Base-by-base conservation (phyloP, 1,284 basidiomycete genomes). In the Tilletiopsis washingtonensis region DNA sequence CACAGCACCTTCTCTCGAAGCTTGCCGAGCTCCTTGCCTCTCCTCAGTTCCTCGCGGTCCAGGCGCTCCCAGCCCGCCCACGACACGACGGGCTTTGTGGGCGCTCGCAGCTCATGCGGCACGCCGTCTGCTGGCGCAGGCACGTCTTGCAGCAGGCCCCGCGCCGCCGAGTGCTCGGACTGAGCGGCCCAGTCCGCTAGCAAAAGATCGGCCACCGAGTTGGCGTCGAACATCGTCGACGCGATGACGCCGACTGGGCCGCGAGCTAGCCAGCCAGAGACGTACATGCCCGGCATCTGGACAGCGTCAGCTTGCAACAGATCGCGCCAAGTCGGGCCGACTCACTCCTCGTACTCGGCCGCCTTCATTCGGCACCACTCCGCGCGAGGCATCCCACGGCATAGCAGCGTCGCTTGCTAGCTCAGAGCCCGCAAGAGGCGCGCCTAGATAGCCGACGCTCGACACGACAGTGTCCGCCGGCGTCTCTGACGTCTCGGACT, bases 221-320 rank as follows among this genome's bases (percentile, higher is more conserved):
- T 91, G 15, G 93, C 88, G 72, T 96, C 82, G 74, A 89, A 82
- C 90, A 98, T 91, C 21, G 94, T 97, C 15, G 84, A 80, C 0
- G 89, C 91, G 41, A 98, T 81, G 12, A 98, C 91, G 4, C 94
- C 93, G 40, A 83, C 84, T 0, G 93, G 91, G 20, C 93, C 94
- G 11, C 82, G 82, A 0, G 90, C 86, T 0, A 89, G 84, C 94
- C 94, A 98, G 2, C 93, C 93, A 1, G 88, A 85, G 1, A 88
- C 85, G 70, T 96, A 97, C n/a, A 89, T 78, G 34, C 84, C 84
- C 23, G 78, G 78, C 2, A 80, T 57, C 68, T 45, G 4, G 25
- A 19, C 11, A 47, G n/a, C 43, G 43, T n/a, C 40, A 41, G 14
- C 24, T 41, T 12, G n/a, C 41, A 19, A 17, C 42, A 17, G 6